phyloP scores from a whole-genome alignment of 1,284 basidiomycete species.

The Anthracocystis setariae region DNA sequence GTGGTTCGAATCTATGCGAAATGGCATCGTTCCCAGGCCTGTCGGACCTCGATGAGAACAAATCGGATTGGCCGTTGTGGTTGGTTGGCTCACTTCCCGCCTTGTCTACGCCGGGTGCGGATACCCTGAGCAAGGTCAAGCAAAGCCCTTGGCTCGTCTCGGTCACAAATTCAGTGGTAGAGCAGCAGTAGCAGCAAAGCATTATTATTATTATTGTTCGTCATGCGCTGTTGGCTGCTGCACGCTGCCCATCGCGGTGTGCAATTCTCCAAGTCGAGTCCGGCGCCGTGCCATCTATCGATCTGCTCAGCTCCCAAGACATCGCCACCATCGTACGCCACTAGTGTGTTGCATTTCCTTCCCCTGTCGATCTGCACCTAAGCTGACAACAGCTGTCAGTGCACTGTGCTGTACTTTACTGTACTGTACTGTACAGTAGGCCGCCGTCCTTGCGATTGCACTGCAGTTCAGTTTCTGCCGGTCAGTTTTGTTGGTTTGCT shows the following conservation, averaged over 20 bases:
- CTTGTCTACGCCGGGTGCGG: neutral
- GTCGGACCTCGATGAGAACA: slow-evolving; percentile 13
- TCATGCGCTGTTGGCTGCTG: neutral
- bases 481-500: slow-evolving; percentile 1
- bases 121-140: too few relatives aligned
- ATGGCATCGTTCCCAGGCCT: slow-evolving; percentile 18
- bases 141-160: neutral
- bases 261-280: too few relatives aligned
- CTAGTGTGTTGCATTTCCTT: neutral
- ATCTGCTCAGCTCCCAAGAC: slow-evolving; percentile 7
- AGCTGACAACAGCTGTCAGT: neutral
- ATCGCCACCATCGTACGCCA: slow-evolving; percentile 1
- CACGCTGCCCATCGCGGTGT: slow-evolving; percentile 4
- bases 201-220: too few relatives aligned
- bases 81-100: neutral
- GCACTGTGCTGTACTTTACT: neutral
- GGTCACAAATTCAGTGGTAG: too few relatives aligned
- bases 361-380: neutral
- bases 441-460: neutral
- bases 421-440: neutral
- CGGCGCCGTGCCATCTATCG: too few relatives aligned
- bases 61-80: slow-evolving; percentile 9
- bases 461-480: neutral
- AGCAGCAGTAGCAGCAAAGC: too few relatives aligned
- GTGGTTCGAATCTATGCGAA: slow-evolving; percentile 9